Conservation (phyloP, 2,329 filamentous ascomycete genomes). For the Mycosphaerella sp. region DNA sequence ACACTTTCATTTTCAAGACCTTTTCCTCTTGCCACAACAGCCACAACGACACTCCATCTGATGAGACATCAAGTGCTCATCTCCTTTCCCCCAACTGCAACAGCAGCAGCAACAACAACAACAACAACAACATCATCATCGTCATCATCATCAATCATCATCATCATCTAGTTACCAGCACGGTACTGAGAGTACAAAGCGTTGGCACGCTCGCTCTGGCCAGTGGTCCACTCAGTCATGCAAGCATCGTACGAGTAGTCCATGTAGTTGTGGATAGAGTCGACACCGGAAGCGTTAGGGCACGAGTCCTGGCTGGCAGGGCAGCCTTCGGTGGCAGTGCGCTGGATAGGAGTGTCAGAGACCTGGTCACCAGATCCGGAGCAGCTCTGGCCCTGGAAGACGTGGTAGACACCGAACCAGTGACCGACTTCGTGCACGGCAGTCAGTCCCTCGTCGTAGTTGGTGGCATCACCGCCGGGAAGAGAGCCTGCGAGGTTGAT, state of each 20-base stretch:
- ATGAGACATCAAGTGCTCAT: too few species aligned
- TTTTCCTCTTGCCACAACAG: too few species aligned
- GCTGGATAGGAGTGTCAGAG: constrained; percentile 38
- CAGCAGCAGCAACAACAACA: neutral
- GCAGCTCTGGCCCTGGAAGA: constrained; percentile 40
- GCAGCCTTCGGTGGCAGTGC: constrained; percentile 44
- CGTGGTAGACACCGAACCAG: constrained; percentile 41
- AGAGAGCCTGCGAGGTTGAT: constrained; percentile 49
- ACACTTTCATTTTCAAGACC: too few species aligned
- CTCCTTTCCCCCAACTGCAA: too few species aligned
- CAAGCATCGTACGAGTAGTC: constrained; percentile 31
- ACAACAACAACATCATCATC: constrained; percentile 1
- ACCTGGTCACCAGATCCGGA: constrained; percentile 39
- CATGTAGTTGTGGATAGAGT: constrained; percentile 52
- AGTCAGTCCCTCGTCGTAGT: constrained; percentile 42
- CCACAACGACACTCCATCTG: too few species aligned
- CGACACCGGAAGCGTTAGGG: constrained; percentile 37
- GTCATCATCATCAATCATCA: neutral
- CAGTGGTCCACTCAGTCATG: constrained; percentile 19
- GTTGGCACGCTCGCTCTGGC: constrained; percentile 18
- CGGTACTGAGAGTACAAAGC: constrained; percentile 20
- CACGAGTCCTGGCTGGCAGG: constrained; percentile 45
- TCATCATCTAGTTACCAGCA: constrained; percentile 15
- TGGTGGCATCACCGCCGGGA: constrained; percentile 42
- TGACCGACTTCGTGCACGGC: constrained; percentile 43